A percentile compares a stretch with the other conserved stretches of the same genome.
phyloP scores from a whole-genome alignment of 306 rosid species.

The Inga leiocalycina region DNA sequence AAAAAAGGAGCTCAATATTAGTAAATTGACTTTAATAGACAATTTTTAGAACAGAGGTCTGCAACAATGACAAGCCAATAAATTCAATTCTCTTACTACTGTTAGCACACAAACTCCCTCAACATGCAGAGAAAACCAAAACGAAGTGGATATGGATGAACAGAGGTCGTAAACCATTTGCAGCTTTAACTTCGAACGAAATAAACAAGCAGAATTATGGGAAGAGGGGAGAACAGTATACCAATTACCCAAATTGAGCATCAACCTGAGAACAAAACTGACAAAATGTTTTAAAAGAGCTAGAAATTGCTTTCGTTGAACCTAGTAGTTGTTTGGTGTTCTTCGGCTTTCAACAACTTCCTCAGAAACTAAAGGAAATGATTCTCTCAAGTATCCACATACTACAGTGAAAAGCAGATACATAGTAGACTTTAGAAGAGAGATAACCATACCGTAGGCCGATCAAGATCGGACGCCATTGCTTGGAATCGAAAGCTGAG shows the following conservation, averaged over 20 bases:
- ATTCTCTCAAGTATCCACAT: not conserved
- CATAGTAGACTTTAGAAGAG: not conserved
- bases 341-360: constrained; percentile 9
- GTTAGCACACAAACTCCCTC: not conserved
- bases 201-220: not conserved
- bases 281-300: not conserved
- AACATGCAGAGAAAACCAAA: not conserved
- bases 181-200: not conserved
- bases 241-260: not conserved
- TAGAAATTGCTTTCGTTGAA: constrained; percentile 20
- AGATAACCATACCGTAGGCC: constrained; percentile 10
- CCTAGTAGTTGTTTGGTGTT: not conserved
- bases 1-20: constrained; percentile 11
- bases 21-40: not conserved
- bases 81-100: constrained; percentile 16
- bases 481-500: not conserved
- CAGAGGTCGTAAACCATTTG: not conserved
- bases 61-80: not conserved
- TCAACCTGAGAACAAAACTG: not conserved
- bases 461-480: constrained; percentile 71
- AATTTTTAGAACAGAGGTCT: not conserved
- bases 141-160: not conserved
- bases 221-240: not conserved
- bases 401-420: not conserved
- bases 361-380: not conserved